Evolutionary conservation across 306 rosid genomes (phyloP), one percentile per base, ranked within the genome.

Genomic region (Acmispon strigosus): DNA sequence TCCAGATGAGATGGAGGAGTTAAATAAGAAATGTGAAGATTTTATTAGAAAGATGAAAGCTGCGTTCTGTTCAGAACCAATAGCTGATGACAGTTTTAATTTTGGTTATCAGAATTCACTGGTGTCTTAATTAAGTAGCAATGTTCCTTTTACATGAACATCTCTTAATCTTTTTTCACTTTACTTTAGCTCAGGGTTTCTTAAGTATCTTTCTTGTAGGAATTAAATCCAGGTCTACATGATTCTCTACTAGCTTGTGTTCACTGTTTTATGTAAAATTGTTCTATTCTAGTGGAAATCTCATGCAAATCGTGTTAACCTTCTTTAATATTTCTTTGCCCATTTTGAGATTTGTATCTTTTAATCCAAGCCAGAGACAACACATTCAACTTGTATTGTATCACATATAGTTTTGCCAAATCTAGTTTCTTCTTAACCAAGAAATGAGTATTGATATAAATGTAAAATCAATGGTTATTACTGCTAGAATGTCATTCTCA

Each of bases 11-110:
- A 59, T 74, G 22, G 95, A 92, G 52, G 96, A 92, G 73, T 81
- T 92, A 17, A 88, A 92, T 75, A 84, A 74, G 85, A 88, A 76
- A 74, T 90, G 89, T 79, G 98, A 92, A 8, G 96, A 90, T 15
- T 92, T 92, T 41, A 92, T 92, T 1, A 82, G 80, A 62, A 90
- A 49, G 77, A 73, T 86, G 87, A 92, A 78, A 78, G 86, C 81
- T 17, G 83, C 51, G 16, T 27, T 27, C 24, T 22, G 24, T 88
- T 92, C 81, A 53, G 86, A 80, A 70, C 42, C 76, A 73, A 42
- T 83, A 80, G 66, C 2, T 57, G 14, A 13, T 39, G 1, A 27
- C 2, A 10, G 37, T 58, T 29, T 7, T 55, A 48, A 69, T 68
- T 43, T 55, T 69, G 27, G 65, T 52, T 7, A 54, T 51, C 59